phyloP scores from a whole-genome alignment of 1,139 yeast species.

The Debaryomyces robertsiae region DNA sequence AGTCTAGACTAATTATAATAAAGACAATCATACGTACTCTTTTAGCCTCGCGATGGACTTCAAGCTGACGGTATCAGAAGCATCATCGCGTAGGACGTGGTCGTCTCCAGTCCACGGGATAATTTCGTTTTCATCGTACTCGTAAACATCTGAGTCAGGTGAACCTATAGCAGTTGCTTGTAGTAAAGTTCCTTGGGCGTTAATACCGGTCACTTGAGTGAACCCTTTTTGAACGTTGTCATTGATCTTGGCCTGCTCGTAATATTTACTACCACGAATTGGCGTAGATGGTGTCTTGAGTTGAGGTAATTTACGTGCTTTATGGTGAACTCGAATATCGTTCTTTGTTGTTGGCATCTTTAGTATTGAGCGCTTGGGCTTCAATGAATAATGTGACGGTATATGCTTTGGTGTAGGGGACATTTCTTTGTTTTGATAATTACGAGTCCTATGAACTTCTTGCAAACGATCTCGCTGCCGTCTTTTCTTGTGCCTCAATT shows the following conservation, averaged over 20 bases:
- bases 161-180: neutral
- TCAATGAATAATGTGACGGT: constrained; percentile 46
- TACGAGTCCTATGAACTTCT: constrained; percentile 6
- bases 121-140: constrained; percentile 5
- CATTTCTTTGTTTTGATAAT: constrained; percentile 13
- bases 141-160: constrained; percentile 1
- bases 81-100: constrained; percentile 1
- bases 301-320: too few species aligned
- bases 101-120: constrained; percentile 3
- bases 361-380: constrained; percentile 46
- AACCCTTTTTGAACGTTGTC: neutral
- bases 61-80: constrained; percentile 3
- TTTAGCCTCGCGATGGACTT: constrained; percentile 8
- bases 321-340: too few species aligned
- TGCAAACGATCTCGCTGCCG: constrained; percentile 10
- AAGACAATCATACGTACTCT: constrained; percentile 3
- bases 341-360: constrained; percentile 21
- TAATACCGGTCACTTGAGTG: constrained; percentile 1
- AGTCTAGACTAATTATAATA: constrained; percentile 5
- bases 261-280: neutral
- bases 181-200: constrained; percentile 3
- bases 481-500: constrained; percentile 17
- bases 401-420: constrained; percentile 49
- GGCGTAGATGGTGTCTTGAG: neutral
- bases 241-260: neutral